These are phyloP conservation scores for Lachnellula hyalina DNA, from an alignment of 2,329 filamentous ascomycete genomes.

Conservation along the genomic window DNA sequence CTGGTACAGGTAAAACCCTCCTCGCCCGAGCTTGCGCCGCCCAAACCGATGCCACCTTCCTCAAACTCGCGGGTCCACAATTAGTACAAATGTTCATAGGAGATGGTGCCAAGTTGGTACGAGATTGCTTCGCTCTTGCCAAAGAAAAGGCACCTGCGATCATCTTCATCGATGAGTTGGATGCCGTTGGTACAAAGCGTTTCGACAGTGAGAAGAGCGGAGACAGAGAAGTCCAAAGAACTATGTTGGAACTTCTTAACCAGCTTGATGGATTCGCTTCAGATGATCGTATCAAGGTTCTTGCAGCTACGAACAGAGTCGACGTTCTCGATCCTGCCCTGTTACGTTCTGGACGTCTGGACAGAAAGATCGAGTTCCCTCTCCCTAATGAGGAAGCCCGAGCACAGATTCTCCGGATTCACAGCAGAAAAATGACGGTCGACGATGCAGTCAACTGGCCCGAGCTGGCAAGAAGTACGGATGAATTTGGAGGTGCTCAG, in stretches of 20 bases:
- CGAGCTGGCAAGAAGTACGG: conserved; percentile 90
- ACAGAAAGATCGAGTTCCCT: conserved; percentile 97
- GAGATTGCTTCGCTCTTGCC: conserved; percentile 93
- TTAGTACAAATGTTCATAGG: conserved; percentile 99
- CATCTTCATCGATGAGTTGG: conserved; percentile 98
- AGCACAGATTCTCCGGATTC: conserved; percentile 94
- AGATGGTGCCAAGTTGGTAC: conserved; percentile 94
- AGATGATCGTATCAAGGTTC: conserved; percentile 92
- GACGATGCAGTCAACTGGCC: conserved; percentile 92
- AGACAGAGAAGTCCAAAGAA: conserved; percentile 95
- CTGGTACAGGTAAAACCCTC: conserved; percentile 85
- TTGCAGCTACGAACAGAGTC: conserved; percentile 90
- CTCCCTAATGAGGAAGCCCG: conserved; percentile 96
- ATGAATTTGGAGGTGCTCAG: conserved; percentile 97
- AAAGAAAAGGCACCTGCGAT: conserved; percentile 99
- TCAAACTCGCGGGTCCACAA: conserved; percentile 96
- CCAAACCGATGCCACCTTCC: conserved; percentile 96
- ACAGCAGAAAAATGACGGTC: conserved; percentile 97
- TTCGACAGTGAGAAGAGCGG: conserved; percentile 98
- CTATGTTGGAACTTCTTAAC: conserved; percentile 97
- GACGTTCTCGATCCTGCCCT: conserved; percentile 91
- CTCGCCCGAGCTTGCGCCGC: conserved; percentile 93
- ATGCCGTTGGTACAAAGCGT: conserved; percentile 97
- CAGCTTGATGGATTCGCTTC: conserved; percentile 97
- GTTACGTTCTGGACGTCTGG: conserved; percentile 83